These are phyloP conservation scores for Pestalotiopsis sp. DNA, from an alignment of 2,329 filamentous ascomycete species.

Conservation along the genomic window DNA sequence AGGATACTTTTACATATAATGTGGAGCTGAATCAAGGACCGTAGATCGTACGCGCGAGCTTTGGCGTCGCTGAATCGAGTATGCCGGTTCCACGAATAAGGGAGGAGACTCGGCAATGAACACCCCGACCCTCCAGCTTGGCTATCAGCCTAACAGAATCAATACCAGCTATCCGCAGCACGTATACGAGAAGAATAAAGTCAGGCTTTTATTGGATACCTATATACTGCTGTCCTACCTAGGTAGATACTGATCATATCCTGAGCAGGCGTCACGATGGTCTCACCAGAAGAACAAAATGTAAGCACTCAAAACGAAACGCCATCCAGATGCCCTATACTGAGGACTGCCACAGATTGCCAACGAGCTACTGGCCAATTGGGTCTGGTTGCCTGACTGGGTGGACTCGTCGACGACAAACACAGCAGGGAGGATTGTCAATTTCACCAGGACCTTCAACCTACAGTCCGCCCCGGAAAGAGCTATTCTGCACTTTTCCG, in stretches of 20 bases:
- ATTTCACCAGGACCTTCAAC: background rate
- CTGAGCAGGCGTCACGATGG: background rate
- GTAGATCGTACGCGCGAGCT: too few relatives aligned
- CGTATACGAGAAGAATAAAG: background rate
- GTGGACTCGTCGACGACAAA: constrained; percentile 1
- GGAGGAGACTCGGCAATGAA: background rate
- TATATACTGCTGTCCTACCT: background rate
- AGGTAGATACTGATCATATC: background rate
- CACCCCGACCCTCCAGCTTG: background rate
- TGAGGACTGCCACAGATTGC: background rate
- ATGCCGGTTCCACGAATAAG: background rate
- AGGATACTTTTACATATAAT: too few relatives aligned
- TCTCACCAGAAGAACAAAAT: background rate
- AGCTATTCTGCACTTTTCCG: constrained; percentile 8
- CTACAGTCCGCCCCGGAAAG: background rate
- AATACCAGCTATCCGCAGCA: too few relatives aligned
- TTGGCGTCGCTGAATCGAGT: background rate
- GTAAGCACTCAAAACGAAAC: background rate
- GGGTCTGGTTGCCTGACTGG: constrained; percentile 13
- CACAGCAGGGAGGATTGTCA: constrained; percentile 8
- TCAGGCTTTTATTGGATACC: background rate
- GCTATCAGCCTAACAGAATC: background rate
- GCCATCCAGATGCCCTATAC: background rate
- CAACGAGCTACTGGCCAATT: constrained; percentile 12
- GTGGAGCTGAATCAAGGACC: too few relatives aligned